Base-by-base conservation (phyloP, 768 basidiomycete species). In the Polyporus arcularius region DNA sequence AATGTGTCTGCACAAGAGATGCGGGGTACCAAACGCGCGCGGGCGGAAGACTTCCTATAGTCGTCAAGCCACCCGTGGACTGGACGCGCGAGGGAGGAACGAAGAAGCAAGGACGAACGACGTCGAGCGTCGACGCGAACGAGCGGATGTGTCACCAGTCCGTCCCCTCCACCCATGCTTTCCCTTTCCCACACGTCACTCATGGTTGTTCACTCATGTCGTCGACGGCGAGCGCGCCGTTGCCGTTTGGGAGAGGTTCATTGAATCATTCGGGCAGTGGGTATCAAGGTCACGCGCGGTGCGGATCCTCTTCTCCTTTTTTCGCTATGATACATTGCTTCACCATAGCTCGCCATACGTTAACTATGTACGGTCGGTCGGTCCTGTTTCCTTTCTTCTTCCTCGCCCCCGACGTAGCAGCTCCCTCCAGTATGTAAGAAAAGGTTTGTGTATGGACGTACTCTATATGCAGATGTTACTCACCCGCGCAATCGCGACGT, bases 21-120 rank as follows among this genome's bases (percentile, higher is more conserved):
- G 52, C 82, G 89, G 65, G 91, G 92, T 50, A 91, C 87, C 79
- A 94, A 94, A 74, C 79, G 93, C 49, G 89, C 92, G 49, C 80
- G 91, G 65, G 93, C 93, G 35, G 92, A 94, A 74, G 93, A 94
- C 73, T 92, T 91, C 74, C 75, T 94, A 67, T 92, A 74, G 65
- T n/a, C 53, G 47, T 41, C 41, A 28, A 45, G 21, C 38, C 40
- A 15, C n/a, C 15, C 26, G 12, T 50, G 46, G 14, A 11, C 16
- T 16, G 0, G 14, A 30, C 51, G 14, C 18, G 53, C 53, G 57
- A 49, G n/a, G 16, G 12, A 38, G 55, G 58, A 30, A 61, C 53
- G 45, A 26, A 42, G 54, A 52, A 43, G 58, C 30, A 47, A 48
- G 21, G 21, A 26, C 21, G 21, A 26, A 26, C 21, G 21, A 26